Evolutionary conservation across 2,329 filamentous ascomycete genomes (phyloP), one percentile per base, ranked within the genome.

Genomic region (Neoscytalidium dimidiatum): DNA sequence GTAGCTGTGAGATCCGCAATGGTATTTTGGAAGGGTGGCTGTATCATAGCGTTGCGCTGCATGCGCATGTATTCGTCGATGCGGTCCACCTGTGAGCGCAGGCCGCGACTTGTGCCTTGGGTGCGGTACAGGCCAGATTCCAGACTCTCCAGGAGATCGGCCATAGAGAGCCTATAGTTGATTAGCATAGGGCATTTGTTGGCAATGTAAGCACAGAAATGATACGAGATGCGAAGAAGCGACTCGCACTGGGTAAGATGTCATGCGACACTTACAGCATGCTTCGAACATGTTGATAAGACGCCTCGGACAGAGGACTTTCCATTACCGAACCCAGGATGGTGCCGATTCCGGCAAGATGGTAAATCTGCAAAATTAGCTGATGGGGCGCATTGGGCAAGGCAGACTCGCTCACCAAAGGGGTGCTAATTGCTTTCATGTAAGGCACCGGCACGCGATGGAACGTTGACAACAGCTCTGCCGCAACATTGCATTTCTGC

Each of bases 241-340:
- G 21, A 17, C 3, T 23, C 21, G 21, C 23, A 8, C 21, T 52
- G 6, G 29, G 49, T 21, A 33, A 38, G 23, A 14, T 9, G n/a
- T 46, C 23, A 46, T 14, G 26, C 35, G 38, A 31, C 3, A 80
- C 73, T 51, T 62, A 62, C 68, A 83, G 70, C 19, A 82, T 73
- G 19, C 72, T 71, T 41, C 81, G 74, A 29, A 83, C 78, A 33
- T 77, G 73, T 31, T 74, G 71, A 67, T 82, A 83, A 1, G 74
- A 76, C 33, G 71, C 71, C 67, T 82, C 79, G 28, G 75, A 79
- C n/a, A 83, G 67, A 26, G 74, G 75, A 6, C 77, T 77, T 64
- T 81, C 81, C 67, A 84, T 78, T 29, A 82, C 79, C 4, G 78
- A 79, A 21, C 80, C 80, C n/a, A 85, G 75, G 56, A 84, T 82